phyloP scores from a whole-genome alignment of 306 rosid species.

The Glycine soja region DNA sequence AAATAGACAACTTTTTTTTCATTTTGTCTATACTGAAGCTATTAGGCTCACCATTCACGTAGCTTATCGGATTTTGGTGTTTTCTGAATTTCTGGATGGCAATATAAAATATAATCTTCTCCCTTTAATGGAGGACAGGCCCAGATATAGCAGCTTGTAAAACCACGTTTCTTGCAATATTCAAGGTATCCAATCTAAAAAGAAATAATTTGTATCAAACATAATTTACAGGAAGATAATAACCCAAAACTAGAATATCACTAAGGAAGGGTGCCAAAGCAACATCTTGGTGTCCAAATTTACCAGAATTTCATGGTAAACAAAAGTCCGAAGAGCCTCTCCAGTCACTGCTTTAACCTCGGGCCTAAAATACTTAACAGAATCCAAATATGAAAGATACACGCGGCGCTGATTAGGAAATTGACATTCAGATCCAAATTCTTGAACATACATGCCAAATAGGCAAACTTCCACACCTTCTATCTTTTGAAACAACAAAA shows the following conservation, averaged over 20 bases:
- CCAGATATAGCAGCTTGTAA: slow-evolving; percentile 98
- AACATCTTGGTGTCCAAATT: slow-evolving; percentile 8
- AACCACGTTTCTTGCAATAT: slow-evolving; percentile 94
- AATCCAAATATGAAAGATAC: slow-evolving; percentile 93
- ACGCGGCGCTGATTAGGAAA: slow-evolving; percentile 98
- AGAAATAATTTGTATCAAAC: not conserved
- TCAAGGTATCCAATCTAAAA: slow-evolving; percentile 96
- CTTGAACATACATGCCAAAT: slow-evolving; percentile 99
- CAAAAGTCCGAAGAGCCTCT: slow-evolving; percentile 96
- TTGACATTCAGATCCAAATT: slow-evolving; percentile 93
- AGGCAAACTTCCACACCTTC: slow-evolving; percentile 99
- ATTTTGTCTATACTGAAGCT: slow-evolving; percentile 3
- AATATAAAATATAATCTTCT: slow-evolving; percentile 96
- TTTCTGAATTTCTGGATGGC: slow-evolving; percentile 99
- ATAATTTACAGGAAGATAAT: slow-evolving; percentile 1
- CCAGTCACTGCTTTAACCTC: slow-evolving; percentile 89
- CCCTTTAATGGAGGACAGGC: slow-evolving; percentile 99
- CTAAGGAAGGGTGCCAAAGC: not conserved
- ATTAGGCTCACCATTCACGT: slow-evolving; percentile 84
- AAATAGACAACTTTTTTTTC: slow-evolving; percentile 22
- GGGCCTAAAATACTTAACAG: slow-evolving; percentile 97
- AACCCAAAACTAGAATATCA: slow-evolving; percentile 33
- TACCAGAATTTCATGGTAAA: slow-evolving; percentile 95
- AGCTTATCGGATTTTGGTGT: slow-evolving; percentile 99
- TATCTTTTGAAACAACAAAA: slow-evolving; percentile 94